Conservation (phyloP, 441 rosid genomes). For the Pelargonium cotyledonis region DNA sequence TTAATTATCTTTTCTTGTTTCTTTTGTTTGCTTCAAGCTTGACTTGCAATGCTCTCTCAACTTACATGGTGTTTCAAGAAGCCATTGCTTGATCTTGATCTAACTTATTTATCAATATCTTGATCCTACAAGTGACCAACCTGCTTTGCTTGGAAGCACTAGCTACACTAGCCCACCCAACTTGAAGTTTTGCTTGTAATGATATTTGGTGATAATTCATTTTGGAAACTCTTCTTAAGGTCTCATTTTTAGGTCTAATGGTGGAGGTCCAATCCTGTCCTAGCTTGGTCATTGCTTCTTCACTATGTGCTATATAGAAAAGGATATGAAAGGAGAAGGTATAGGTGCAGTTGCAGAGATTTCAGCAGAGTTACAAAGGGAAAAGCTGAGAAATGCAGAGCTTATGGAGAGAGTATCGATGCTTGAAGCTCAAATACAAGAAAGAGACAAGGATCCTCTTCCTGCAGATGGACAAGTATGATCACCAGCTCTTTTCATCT, state of each 20-base stretch:
- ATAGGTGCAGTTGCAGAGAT: slow-evolving; percentile 32
- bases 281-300: slow-evolving; percentile 39
- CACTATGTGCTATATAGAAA: slow-evolving; percentile 41
- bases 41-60: background rate
- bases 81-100: background rate
- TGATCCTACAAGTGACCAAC: background rate
- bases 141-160: background rate
- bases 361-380: slow-evolving; percentile 40
- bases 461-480: slow-evolving; percentile 31
- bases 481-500: background rate
- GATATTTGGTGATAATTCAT: background rate
- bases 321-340: slow-evolving; percentile 33
- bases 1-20: slow-evolving; percentile 14
- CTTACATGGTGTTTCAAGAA: background rate
- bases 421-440: slow-evolving; percentile 46
- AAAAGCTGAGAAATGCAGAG: slow-evolving; percentile 43
- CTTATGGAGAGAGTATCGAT: slow-evolving; percentile 46
- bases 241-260: slow-evolving; percentile 23
- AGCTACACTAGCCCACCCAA: background rate
- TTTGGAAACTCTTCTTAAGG: background rate
- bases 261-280: slow-evolving; percentile 41
- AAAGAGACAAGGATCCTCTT: slow-evolving; percentile 24
- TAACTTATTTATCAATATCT: background rate
- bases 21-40: slow-evolving; percentile 9
- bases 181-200: background rate